Base-by-base conservation (phyloP, 148 eudicot species). In the Rhododendron mucronatum region DNA sequence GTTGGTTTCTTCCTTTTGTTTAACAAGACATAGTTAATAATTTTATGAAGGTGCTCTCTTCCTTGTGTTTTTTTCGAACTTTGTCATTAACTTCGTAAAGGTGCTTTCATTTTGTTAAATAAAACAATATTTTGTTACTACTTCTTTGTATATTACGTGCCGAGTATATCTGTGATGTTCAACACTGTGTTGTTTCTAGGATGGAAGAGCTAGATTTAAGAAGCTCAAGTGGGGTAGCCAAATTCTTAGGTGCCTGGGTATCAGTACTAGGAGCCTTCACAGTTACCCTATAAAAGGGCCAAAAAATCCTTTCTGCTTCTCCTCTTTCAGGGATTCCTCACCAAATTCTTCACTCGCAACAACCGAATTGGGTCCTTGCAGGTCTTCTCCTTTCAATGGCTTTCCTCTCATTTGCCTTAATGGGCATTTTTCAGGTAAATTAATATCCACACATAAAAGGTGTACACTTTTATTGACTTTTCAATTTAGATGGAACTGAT, bases 251-350 rank as follows among this genome's bases (percentile, higher is more conserved):
- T 50, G 88, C 91, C 6, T 3, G 79, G 13, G 35, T 89, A 28
- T 89, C 91, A 77, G 86, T 91, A 51, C 37, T 80, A 37, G 92
- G 91, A 10, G 92, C 92, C 33, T 69, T 89, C 80, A 47, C 85
- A 59, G 86, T 91, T 26, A 85, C 87, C 4, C 87, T 89, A 21
- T 91, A 89, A 28, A 80, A 85, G 80, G 93, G 93, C 14, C 83
- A 85, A 12, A 53, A 84, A 41, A 55, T 84, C 23, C 21, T 26
- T 1, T 8, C 9, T 2, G 4, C 53, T 76, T 15, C 3, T 23
- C n/a, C 81, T 5, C 15, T 26, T 65, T 9, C 15, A 26, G 33
- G n/a, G 33, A 65, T 26, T 65, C 73, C 73, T 65, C 73, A 26
- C 73, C 73, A 10, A 3, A 3, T 65, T 20, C 48, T 23, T 5